Percentiles rank a stretch among this genome's conserved stretches.
phyloP scores from a whole-genome alignment of 495 filamentous ascomycete species.

The Glutinoglossum americanum region DNA sequence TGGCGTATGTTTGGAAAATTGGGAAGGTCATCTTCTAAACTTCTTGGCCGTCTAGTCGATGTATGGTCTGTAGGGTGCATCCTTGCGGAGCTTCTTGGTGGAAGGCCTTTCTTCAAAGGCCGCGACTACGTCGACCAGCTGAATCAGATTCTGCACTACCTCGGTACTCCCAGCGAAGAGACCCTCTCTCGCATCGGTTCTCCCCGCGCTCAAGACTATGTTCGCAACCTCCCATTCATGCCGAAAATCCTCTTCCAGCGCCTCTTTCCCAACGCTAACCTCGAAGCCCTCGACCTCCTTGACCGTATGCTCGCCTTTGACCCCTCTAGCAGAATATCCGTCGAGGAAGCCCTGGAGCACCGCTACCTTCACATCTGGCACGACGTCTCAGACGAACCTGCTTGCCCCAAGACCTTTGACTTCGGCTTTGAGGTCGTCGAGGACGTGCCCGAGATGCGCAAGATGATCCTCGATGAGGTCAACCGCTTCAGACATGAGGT shows the following conservation, averaged over 20 bases:
- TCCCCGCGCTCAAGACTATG: constrained; percentile 90
- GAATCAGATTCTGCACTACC: constrained; percentile 96
- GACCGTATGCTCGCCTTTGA: constrained; percentile 97
- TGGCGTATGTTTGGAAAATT: neutral
- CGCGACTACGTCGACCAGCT: constrained; percentile 98
- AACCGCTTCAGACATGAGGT: constrained; percentile 56
- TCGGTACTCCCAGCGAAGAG: constrained; percentile 89
- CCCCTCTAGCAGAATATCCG: constrained; percentile 71
- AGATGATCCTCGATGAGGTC: constrained; percentile 93
- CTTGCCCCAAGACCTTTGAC: constrained; percentile 83
- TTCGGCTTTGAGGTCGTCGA: constrained; percentile 96
- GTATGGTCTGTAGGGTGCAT: constrained; percentile 99
- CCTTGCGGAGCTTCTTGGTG: constrained; percentile 84
- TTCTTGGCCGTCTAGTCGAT: constrained; percentile 44
- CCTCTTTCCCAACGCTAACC: constrained; percentile 88
- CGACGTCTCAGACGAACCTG: constrained; percentile 85
- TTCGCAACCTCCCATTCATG: constrained; percentile 94
- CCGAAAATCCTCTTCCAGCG: constrained; percentile 69
- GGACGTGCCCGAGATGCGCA: constrained; percentile 78
- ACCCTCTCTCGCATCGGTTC: constrained; percentile 88
- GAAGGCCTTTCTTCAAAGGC: constrained; percentile 96
- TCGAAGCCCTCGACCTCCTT: constrained; percentile 82
- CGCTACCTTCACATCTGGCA: constrained; percentile 96
- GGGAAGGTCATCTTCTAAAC: neutral
- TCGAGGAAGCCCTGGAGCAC: constrained; percentile 87